Percentiles rank a stretch among this genome's conserved stretches.
Evolutionary conservation across 2,329 filamentous ascomycete species (phyloP).

Genomic region (Zasmidium cellare): DNA sequence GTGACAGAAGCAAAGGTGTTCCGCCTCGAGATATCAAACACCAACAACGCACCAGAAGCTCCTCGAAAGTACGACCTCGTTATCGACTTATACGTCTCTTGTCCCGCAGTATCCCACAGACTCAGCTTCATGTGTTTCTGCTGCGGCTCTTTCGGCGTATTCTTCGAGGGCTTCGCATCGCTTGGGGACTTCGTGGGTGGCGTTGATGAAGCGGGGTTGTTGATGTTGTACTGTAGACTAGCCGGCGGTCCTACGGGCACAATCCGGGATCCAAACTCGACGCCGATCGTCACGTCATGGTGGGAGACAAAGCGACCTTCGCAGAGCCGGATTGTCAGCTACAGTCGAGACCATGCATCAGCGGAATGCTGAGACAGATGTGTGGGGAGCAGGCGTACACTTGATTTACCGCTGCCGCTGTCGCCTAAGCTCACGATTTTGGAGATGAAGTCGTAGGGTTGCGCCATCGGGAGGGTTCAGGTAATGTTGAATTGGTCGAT

Average conservation of each 20-base stretch:
- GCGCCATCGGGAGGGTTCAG: constrained; percentile 28
- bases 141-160: constrained; percentile 34
- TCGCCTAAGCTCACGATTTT: constrained; percentile 98
- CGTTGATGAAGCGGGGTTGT: constrained; percentile 43
- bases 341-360: constrained; percentile 20
- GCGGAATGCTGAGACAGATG: constrained; percentile 25
- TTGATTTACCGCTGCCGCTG: constrained; percentile 92
- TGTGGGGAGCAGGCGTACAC: constrained; percentile 44
- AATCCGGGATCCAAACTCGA: constrained; percentile 92
- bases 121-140: constrained; percentile 89
- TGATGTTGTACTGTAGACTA: constrained; percentile 57
- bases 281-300: constrained; percentile 96
- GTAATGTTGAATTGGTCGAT: neutral
- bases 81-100: constrained; percentile 97
- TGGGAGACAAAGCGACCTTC: constrained; percentile 92
- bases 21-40: constrained; percentile 89
- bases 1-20: constrained; percentile 85
- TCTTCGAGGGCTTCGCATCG: constrained; percentile 17
- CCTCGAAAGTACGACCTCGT: constrained; percentile 92
- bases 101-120: constrained; percentile 93
- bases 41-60: constrained; percentile 73
- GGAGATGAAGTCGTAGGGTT: constrained; percentile 97
- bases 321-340: constrained; percentile 91
- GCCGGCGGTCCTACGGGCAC: constrained; percentile 86
- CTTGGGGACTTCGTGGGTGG: constrained; percentile 18